Percentiles rank a stretch among this genome's conserved stretches.
Evolutionary conservation across 129 eudicot species (phyloP).

Genomic region (Pulicaria dysenterica): DNA sequence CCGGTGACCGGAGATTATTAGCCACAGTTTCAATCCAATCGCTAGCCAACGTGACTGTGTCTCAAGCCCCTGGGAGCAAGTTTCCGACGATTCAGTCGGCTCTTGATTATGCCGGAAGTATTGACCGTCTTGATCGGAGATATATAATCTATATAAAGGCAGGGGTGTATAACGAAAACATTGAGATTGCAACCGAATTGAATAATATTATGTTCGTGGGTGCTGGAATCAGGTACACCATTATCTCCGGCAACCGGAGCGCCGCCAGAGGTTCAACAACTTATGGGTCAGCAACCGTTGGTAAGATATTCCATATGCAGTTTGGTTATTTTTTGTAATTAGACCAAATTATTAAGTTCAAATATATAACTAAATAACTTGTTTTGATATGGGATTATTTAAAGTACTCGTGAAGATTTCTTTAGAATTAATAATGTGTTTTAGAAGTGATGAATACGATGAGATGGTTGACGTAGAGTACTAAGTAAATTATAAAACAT

Average conservation of each 20-base stretch:
- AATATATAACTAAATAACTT: too few species aligned
- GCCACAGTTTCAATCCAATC: slow-evolving; percentile 34
- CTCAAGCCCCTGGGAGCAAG: slow-evolving; percentile 49
- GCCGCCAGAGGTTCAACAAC: slow-evolving; percentile 68
- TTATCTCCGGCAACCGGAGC: slow-evolving; percentile 69
- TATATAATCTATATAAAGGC: slow-evolving; percentile 56
- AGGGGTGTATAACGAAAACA: slow-evolving; percentile 70
- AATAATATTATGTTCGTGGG: slow-evolving; percentile 76
- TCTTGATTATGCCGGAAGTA: slow-evolving; percentile 51
- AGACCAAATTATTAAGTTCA: neutral
- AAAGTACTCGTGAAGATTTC: too few species aligned
- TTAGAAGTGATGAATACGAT: neutral
- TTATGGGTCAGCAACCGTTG: slow-evolving; percentile 75
- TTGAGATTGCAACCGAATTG: slow-evolving; percentile 45
- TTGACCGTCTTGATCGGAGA: slow-evolving; percentile 43
- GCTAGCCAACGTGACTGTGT: slow-evolving; percentile 59
- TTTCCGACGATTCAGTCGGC: slow-evolving; percentile 65
- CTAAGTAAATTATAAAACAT: slow-evolving; percentile 18
- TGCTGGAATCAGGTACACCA: slow-evolving; percentile 65
- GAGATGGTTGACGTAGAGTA: neutral
- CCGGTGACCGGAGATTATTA: slow-evolving; percentile 48
- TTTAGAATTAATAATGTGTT: too few species aligned
- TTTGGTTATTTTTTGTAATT: neutral
- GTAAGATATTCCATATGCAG: slow-evolving; percentile 39
- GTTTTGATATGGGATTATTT: too few species aligned